These are phyloP conservation scores for Microthyrium microscopicum DNA, from an alignment of 2,329 filamentous ascomycete species.

Conservation along the genomic window DNA sequence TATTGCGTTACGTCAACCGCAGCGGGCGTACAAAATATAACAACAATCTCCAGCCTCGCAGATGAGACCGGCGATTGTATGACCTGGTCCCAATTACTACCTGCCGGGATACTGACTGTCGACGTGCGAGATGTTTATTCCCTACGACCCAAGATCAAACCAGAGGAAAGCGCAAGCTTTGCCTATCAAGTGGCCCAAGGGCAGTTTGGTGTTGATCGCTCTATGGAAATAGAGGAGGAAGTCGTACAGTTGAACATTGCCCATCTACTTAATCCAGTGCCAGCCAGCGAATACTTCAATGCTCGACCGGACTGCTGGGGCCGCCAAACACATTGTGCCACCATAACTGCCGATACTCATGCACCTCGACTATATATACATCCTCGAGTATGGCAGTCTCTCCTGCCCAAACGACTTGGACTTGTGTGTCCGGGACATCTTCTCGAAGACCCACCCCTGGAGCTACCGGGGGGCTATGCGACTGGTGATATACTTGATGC, in stretches of 20 bases:
- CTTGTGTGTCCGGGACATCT: no score
- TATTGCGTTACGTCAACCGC: no score
- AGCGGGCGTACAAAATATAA: no score
- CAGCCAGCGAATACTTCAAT: neutral
- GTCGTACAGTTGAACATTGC: neutral
- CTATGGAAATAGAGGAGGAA: neutral
- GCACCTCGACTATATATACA: neutral
- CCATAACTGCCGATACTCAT: neutral
- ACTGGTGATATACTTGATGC: no score
- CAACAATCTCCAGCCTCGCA: no score
- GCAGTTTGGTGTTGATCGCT: neutral
- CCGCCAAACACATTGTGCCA: neutral
- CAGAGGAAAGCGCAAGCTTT: neutral
- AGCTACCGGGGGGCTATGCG: no score
- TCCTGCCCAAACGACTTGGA: no score
- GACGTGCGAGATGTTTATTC: neutral
- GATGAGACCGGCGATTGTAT: no score
- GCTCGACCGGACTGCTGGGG: constrained; percentile 1
- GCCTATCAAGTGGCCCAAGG: neutral
- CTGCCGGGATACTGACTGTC: neutral
- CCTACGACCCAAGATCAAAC: neutral
- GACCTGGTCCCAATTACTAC: neutral
- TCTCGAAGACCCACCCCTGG: no score
- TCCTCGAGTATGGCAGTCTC: no score
- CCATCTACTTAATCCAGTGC: neutral